Conservation (phyloP, 225 moss, liverwort and hornwort species). For the Antitrichia curtipendula region DNA sequence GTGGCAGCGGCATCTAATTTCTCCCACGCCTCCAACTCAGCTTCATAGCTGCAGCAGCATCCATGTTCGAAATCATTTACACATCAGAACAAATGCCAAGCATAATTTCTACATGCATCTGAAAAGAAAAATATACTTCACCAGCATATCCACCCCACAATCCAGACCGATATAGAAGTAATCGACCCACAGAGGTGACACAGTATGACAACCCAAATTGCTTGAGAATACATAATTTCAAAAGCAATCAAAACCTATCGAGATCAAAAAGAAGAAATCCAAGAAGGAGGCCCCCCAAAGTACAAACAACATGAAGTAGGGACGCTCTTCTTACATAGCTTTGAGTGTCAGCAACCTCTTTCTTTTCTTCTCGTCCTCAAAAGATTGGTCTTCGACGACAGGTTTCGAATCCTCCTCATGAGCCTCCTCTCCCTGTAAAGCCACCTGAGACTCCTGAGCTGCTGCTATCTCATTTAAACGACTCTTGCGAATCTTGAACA, state of each 20-base stretch:
- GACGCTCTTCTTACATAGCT: conserved; percentile 18
- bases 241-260: background rate
- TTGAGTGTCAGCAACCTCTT: conserved; percentile 31
- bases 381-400: background rate
- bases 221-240: background rate
- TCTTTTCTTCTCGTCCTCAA: conserved; percentile 16
- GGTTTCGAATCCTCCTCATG: background rate
- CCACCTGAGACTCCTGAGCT: background rate
- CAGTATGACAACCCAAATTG: background rate
- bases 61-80: background rate
- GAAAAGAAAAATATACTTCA: background rate
- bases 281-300: background rate
- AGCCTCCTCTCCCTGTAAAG: background rate
- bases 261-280: background rate
- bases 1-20: conserved; percentile 28
- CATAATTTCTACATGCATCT: background rate
- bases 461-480: conserved; percentile 17
- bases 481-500: conserved; percentile 43
- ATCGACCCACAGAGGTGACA: background rate
- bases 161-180: background rate
- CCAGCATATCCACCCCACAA: background rate
- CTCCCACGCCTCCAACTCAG: conserved; percentile 46
- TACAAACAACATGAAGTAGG: background rate
- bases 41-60: conserved; percentile 26
- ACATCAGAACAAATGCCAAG: background rate